Evolutionary conservation across 129 eudicot species (phyloP).

Genomic region (Saposhnikovia divaricata): DNA sequence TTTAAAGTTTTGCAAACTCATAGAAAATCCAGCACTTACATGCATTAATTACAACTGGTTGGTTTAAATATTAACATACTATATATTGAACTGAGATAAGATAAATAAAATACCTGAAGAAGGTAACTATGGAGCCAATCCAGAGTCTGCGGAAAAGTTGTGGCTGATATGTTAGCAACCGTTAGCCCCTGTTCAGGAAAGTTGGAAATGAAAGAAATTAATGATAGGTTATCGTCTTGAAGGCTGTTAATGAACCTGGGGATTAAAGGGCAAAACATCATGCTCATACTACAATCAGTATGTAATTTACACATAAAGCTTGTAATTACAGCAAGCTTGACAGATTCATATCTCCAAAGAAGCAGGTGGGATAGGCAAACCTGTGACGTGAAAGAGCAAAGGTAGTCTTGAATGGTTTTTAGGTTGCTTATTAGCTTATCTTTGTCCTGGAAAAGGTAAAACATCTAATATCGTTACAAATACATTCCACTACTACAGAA

Average conservation of each 20-base stretch:
- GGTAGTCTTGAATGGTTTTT: slow-evolving; percentile 85
- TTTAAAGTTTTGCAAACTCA: too few relatives aligned
- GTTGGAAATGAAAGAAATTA: not conserved
- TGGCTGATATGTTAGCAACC: slow-evolving; percentile 87
- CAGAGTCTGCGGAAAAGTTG: slow-evolving; percentile 91
- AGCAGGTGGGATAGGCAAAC: slow-evolving; percentile 21
- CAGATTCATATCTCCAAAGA: not conserved
- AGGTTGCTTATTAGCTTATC: slow-evolving; percentile 71
- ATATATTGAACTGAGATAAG: not conserved
- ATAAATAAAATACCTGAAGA: slow-evolving; percentile 59
- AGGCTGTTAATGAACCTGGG: not conserved
- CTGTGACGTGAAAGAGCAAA: slow-evolving; percentile 93
- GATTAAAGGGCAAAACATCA: not conserved
- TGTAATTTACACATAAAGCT: not conserved
- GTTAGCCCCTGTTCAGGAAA: slow-evolving; percentile 57
- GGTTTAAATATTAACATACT: not conserved
- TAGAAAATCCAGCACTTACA: too few relatives aligned
- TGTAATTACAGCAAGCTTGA: not conserved
- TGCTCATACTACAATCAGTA: not conserved
- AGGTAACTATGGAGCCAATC: slow-evolving; percentile 97
- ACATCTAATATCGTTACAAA: not conserved
- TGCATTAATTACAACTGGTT: not conserved
- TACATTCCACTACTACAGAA: not conserved
- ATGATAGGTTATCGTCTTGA: not conserved
- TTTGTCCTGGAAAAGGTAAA: slow-evolving; percentile 51